phyloP scores from a whole-genome alignment of 2,329 filamentous ascomycete species.

The Colletotrichum tabaci region DNA sequence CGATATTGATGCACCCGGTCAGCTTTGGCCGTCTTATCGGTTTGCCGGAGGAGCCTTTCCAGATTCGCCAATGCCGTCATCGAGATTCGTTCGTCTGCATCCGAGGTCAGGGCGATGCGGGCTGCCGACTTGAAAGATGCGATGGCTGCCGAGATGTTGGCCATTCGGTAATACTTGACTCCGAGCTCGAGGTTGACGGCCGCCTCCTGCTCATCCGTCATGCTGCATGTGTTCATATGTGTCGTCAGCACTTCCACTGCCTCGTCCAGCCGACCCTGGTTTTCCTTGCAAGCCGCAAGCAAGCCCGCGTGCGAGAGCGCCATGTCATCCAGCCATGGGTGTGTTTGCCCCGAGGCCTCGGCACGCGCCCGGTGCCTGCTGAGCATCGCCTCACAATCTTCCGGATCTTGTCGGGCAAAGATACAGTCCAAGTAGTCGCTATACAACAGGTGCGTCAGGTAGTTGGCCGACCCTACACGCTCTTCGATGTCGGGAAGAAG shows the following conservation, averaged over 20 bases:
- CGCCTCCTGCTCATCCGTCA: slow-evolving; percentile 51
- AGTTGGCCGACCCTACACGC: slow-evolving; percentile 51
- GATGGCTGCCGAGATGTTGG: slow-evolving; percentile 48
- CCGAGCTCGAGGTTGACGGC: slow-evolving; percentile 51
- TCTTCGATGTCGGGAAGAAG: slow-evolving; percentile 51
- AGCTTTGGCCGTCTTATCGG: slow-evolving; percentile 45
- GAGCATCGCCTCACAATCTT: slow-evolving; percentile 50
- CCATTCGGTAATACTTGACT: slow-evolving; percentile 51
- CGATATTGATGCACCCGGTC: slow-evolving; percentile 48
- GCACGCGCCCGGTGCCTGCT: slow-evolving; percentile 48
- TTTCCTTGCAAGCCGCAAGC: slow-evolving; percentile 49
- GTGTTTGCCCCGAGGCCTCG: slow-evolving; percentile 49
- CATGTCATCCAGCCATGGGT: slow-evolving; percentile 52
- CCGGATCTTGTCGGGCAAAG: slow-evolving; percentile 46
- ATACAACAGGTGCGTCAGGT: slow-evolving; percentile 52
- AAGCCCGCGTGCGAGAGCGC: slow-evolving; percentile 51
- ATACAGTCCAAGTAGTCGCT: slow-evolving; percentile 54
- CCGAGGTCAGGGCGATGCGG: slow-evolving; percentile 47
- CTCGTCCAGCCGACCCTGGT: slow-evolving; percentile 49
- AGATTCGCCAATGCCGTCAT: slow-evolving; percentile 53
- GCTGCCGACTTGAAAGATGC: slow-evolving; percentile 50
- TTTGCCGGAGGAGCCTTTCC: slow-evolving; percentile 48
- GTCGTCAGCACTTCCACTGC: slow-evolving; percentile 49
- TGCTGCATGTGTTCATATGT: slow-evolving; percentile 48
- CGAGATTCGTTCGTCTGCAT: slow-evolving; percentile 51